These are phyloP conservation scores for Pythium brassicae DNA, from an alignment of 352 stramenopile genomes.

Conservation along the genomic window DNA sequence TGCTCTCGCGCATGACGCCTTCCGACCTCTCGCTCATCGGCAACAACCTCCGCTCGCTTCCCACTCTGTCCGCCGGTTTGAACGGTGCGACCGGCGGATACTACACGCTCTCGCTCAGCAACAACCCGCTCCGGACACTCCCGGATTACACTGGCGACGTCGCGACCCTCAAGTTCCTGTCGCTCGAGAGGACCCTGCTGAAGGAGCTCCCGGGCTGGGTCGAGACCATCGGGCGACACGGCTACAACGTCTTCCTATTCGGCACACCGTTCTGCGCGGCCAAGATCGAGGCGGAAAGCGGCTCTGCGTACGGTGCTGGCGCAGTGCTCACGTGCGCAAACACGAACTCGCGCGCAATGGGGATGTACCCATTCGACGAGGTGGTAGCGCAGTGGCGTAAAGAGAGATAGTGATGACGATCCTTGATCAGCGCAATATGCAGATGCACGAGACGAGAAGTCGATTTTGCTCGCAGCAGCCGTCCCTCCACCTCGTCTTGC, in stretches of 20 bases:
- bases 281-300: constrained; percentile 2
- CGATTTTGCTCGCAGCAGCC: too few relatives aligned
- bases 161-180: constrained; percentile 4
- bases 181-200: constrained; percentile 12
- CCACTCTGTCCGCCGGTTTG: background rate
- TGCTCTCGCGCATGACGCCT: constrained; percentile 8
- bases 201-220: constrained; percentile 8
- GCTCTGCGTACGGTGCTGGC: background rate
- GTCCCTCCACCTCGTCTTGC: too few relatives aligned
- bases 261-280: constrained; percentile 12
- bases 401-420: too few relatives aligned
- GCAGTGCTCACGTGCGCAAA: constrained; percentile 8
- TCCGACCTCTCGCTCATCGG: constrained; percentile 19
- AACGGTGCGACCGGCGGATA: background rate
- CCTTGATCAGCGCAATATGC: too few relatives aligned
- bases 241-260: constrained; percentile 4
- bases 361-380: constrained; percentile 8
- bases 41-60: constrained; percentile 10
- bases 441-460: too few relatives aligned
- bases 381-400: constrained; percentile 4
- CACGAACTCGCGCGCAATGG: constrained; percentile 5
- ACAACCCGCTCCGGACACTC: constrained; percentile 13
- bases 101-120: constrained; percentile 10
- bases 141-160: background rate
- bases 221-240: background rate